Evolutionary conservation across 1,139 yeast species (phyloP).

Genomic region (Protomyces arabidopsidicola): DNA sequence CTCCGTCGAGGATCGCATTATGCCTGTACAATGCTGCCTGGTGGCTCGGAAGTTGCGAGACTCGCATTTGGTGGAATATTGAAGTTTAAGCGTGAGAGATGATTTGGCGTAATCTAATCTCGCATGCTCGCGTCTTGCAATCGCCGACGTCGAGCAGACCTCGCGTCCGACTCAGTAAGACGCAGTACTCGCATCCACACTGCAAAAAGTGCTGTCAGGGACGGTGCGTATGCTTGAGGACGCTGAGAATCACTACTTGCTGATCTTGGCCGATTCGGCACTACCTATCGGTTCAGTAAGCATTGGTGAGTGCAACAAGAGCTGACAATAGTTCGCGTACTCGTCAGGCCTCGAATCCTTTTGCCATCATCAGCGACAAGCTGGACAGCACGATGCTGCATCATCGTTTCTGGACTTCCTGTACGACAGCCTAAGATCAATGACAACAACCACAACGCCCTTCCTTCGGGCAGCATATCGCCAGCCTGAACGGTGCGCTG

Average conservation of each 20-base stretch:
- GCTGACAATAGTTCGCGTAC: slow-evolving; percentile 24
- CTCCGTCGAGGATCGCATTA: background rate
- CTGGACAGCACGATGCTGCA: background rate
- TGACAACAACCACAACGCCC: slow-evolving; percentile 18
- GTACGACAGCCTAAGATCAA: slow-evolving; percentile 16
- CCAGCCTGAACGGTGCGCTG: slow-evolving; percentile 2
- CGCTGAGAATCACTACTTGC: slow-evolving; percentile 18
- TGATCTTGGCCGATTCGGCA: slow-evolving; percentile 21
- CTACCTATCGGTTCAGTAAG: slow-evolving; percentile 25
- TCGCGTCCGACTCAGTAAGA: background rate
- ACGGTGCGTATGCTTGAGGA: background rate
- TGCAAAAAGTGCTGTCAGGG: background rate
- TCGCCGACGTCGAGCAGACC: background rate
- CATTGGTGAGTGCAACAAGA: background rate
- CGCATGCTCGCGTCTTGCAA: background rate
- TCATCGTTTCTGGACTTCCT: background rate
- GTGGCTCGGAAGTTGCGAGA: too few species aligned
- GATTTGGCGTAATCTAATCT: background rate
- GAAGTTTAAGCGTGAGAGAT: background rate
- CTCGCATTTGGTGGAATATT: too few species aligned
- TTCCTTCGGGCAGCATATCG: slow-evolving; percentile 20
- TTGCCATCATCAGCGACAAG: slow-evolving; percentile 5
- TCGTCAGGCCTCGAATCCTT: slow-evolving; percentile 29
- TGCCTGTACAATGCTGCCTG: too few species aligned
- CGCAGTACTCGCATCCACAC: background rate